Conservation (phyloP, 257 asterid genomes). For the Knoxia roxburghii region DNA sequence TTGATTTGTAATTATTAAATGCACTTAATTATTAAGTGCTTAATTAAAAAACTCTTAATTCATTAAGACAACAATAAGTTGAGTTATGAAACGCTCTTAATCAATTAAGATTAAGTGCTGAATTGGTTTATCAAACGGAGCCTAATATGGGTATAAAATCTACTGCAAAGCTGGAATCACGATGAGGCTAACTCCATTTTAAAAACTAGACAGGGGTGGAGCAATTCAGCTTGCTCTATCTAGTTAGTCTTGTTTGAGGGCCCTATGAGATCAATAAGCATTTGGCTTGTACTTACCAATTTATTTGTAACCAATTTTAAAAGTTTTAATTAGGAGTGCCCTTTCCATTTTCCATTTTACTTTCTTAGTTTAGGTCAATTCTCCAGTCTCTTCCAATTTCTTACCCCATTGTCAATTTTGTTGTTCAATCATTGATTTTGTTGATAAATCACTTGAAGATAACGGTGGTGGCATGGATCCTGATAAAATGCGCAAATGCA, state of each 20-base stretch:
- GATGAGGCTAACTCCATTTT: neutral
- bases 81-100: too few species aligned
- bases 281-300: neutral
- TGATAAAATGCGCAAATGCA: constrained; percentile 85
- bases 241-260: neutral
- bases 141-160: too few species aligned
- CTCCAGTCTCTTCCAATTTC: neutral
- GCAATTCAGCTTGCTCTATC: neutral
- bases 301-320: neutral
- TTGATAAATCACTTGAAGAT: constrained; percentile 34
- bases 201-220: neutral
- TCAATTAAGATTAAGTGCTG: too few species aligned
- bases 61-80: too few species aligned
- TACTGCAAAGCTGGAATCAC: neutral
- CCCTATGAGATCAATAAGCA: neutral
- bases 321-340: too few species aligned
- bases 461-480: constrained; percentile 98
- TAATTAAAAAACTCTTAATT: too few species aligned
- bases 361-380: too few species aligned
- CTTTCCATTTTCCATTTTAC: neutral
- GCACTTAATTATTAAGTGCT: too few species aligned
- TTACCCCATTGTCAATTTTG: neutral
- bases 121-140: too few species aligned
- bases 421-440: neutral
- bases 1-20: too few species aligned